Conservation (phyloP, 2,329 filamentous ascomycete genomes). For the Talaromyces sp. region DNA sequence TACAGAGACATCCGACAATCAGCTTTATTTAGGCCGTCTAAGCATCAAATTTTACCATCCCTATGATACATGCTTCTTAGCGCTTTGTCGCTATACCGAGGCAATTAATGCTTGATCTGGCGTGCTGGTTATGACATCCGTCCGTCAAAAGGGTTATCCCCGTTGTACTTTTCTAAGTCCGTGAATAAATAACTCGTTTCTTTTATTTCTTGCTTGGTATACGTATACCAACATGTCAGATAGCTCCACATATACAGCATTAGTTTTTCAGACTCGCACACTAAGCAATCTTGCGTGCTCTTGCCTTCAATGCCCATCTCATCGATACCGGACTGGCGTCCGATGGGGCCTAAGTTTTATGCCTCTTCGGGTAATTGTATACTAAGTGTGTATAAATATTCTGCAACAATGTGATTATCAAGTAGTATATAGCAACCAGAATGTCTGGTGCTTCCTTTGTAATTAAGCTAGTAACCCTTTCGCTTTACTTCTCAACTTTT, state of each 20-base stretch:
- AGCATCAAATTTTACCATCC: background rate
- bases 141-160: background rate
- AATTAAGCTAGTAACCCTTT: background rate
- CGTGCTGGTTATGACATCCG: conserved; percentile 13
- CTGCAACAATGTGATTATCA: background rate
- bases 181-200: background rate
- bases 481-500: background rate
- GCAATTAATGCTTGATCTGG: background rate
- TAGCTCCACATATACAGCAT: background rate
- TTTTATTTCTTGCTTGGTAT: background rate
- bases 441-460: background rate
- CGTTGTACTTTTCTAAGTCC: background rate
- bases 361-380: background rate
- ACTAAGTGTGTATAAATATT: background rate
- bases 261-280: background rate
- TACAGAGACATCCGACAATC: background rate
- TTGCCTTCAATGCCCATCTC: background rate
- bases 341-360: background rate
- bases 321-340: background rate
- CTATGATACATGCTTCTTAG: background rate
- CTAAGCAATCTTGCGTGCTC: background rate
- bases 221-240: background rate
- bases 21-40: background rate
- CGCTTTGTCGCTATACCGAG: background rate
- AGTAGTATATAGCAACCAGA: background rate